These are phyloP conservation scores for Stagonosporopsis rhizophila DNA, from an alignment of 2,329 filamentous ascomycete species.

Conservation along the genomic window DNA sequence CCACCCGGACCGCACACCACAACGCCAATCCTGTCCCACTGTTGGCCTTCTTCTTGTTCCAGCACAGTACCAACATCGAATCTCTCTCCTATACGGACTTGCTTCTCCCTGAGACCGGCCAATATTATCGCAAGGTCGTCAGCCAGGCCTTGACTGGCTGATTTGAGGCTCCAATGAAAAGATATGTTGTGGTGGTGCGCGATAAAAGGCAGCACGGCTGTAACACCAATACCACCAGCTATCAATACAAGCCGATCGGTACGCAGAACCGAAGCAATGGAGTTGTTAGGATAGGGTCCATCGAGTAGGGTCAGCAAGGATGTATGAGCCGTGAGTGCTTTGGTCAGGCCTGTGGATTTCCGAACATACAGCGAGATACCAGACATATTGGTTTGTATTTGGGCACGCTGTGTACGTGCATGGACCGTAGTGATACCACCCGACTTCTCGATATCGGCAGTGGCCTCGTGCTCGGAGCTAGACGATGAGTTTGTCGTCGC, in stretches of 20 bases:
- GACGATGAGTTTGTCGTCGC: background rate
- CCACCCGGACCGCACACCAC: constrained; percentile 52
- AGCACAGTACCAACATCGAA: constrained; percentile 46
- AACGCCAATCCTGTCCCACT: constrained; percentile 50
- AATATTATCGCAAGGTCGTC: constrained; percentile 41
- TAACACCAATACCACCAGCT: constrained; percentile 58
- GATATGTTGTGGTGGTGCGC: constrained; percentile 49
- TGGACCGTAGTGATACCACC: background rate
- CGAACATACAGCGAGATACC: constrained; percentile 50
- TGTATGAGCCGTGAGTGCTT: constrained; percentile 28
- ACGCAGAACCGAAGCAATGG: constrained; percentile 23
- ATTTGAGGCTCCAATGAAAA: constrained; percentile 50
- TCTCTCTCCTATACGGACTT: constrained; percentile 47
- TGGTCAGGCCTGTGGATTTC: constrained; percentile 50
- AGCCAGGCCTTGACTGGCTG: constrained; percentile 34
- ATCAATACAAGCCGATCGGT: constrained; percentile 50
- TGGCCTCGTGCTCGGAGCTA: background rate
- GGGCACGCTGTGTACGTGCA: background rate
- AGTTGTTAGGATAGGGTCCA: constrained; percentile 52
- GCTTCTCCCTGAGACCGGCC: constrained; percentile 39
- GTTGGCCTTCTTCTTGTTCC: constrained; percentile 40
- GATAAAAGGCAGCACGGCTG: constrained; percentile 50
- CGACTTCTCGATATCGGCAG: constrained; percentile 2
- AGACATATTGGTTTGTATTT: background rate
- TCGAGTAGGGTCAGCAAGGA: constrained; percentile 52